These are phyloP conservation scores for Darksidea phi DNA, from an alignment of 495 filamentous ascomycete genomes.

Conservation along the genomic window DNA sequence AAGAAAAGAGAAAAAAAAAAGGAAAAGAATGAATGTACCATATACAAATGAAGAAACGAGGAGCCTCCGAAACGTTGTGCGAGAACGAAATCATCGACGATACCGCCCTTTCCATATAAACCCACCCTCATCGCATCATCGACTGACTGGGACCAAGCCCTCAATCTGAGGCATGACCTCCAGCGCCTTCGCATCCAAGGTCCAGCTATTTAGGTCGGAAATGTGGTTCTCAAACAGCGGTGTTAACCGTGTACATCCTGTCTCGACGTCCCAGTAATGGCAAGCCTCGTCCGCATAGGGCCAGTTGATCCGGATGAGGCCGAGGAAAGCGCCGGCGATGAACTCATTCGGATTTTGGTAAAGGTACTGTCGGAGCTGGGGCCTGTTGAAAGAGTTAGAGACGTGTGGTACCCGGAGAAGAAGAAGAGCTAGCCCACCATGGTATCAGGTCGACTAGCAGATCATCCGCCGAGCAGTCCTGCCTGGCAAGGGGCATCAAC, in stretches of 20 bases:
- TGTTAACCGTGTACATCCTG: slow-evolving; percentile 24
- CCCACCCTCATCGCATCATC: slow-evolving; percentile 1
- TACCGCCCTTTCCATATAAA: too few relatives aligned
- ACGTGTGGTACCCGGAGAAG: background rate
- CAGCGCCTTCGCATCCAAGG: slow-evolving; percentile 27
- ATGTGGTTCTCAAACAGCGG: slow-evolving; percentile 29
- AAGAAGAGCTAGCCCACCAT: slow-evolving; percentile 21
- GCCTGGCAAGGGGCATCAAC: slow-evolving; percentile 28
- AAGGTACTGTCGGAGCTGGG: slow-evolving; percentile 27
- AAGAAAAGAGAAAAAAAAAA: background rate
- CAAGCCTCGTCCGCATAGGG: slow-evolving; percentile 29
- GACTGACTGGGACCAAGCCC: slow-evolving; percentile 21
- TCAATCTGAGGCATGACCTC: slow-evolving; percentile 28
- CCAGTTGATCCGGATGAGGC: slow-evolving; percentile 20
- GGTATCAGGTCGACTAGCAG: slow-evolving; percentile 30
- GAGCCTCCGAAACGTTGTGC: background rate
- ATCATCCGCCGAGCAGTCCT: slow-evolving; percentile 27
- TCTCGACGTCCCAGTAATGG: slow-evolving; percentile 32
- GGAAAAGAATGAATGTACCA: background rate
- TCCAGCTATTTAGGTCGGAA: slow-evolving; percentile 26
- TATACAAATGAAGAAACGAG: background rate
- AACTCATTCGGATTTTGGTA: slow-evolving; percentile 29
- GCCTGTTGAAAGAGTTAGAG: slow-evolving; percentile 13
- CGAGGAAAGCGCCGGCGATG: slow-evolving; percentile 23
- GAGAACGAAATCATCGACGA: background rate